Evolutionary conservation across 345 rosid genomes (phyloP).

Genomic region (Citrus maxima): DNA sequence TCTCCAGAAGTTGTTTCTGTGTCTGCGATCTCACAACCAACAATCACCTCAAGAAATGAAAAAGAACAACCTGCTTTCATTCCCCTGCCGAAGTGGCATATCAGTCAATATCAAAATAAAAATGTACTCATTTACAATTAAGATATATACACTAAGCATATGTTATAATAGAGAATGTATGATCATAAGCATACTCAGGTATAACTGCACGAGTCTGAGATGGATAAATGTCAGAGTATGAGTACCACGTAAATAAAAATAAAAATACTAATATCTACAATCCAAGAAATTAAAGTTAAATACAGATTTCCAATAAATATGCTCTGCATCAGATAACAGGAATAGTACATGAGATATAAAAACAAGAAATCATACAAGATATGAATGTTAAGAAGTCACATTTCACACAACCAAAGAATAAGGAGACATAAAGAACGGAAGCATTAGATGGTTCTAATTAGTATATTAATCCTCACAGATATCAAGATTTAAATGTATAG

Average conservation of each 20-base stretch:
- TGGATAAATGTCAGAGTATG: neutral
- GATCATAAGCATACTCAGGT: neutral
- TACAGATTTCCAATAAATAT: neutral
- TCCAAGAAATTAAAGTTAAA: neutral
- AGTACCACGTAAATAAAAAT: neutral
- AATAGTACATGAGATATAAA: neutral
- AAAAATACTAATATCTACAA: neutral
- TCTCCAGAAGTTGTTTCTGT: slow-evolving; percentile 30
- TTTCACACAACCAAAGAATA: neutral
- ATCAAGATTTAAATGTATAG: neutral
- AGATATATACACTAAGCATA: neutral
- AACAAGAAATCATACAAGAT: neutral
- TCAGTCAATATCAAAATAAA: slow-evolving; percentile 17
- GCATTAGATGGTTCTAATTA: neutral
- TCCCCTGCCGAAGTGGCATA: slow-evolving; percentile 51
- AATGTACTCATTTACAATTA: neutral
- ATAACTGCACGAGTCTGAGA: neutral
- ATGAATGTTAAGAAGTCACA: slow-evolving; percentile 2
- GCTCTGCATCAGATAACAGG: neutral
- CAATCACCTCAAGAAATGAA: slow-evolving; percentile 84
- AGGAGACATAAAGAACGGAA: neutral
- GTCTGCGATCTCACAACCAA: slow-evolving; percentile 59
- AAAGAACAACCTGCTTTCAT: slow-evolving; percentile 60
- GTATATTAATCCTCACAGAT: neutral
- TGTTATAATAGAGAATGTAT: neutral